phyloP scores from a whole-genome alignment of 1,139 yeast species.

The Yamadazyma triangularis region DNA sequence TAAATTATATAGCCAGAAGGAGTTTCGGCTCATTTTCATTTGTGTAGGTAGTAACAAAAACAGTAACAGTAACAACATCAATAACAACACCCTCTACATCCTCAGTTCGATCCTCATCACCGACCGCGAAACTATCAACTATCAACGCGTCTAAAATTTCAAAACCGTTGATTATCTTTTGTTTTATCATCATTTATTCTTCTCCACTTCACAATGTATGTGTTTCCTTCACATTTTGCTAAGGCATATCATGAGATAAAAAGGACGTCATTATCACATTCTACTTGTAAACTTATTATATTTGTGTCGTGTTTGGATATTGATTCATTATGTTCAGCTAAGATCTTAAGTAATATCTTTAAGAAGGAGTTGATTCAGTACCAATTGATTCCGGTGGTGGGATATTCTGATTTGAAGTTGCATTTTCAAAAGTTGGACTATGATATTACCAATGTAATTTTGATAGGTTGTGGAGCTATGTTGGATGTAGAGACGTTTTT shows the following conservation, averaged over 20 bases:
- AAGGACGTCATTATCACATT: conserved; percentile 68
- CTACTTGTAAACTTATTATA: conserved; percentile 83
- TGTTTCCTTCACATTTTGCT: conserved; percentile 57
- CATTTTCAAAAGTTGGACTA: conserved; percentile 65
- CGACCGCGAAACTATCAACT: too few species aligned
- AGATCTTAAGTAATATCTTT: conserved; percentile 64
- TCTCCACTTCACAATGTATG: conserved; percentile 52
- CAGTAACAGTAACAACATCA: too few species aligned
- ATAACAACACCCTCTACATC: too few species aligned
- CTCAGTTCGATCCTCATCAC: too few species aligned
- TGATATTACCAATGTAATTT: conserved; percentile 72
- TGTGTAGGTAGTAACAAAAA: too few species aligned
- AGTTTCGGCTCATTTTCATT: conserved; percentile 27
- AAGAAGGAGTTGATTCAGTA: conserved; percentile 82
- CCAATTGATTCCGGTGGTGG: conserved; percentile 91
- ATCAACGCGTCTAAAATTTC: too few species aligned
- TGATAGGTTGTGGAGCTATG: conserved; percentile 95
- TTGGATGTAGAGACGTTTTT: conserved; percentile 79
- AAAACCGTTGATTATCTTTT: too few species aligned
- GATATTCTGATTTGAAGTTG: conserved; percentile 69
- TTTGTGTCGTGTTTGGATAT: conserved; percentile 89
- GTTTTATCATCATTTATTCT: too few species aligned
- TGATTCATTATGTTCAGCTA: conserved; percentile 89
- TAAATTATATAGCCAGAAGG: conserved; percentile 36
- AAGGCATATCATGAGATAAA: conserved; percentile 57